Conservation (phyloP, 1,284 basidiomycete genomes). For the Boletus mariae region DNA sequence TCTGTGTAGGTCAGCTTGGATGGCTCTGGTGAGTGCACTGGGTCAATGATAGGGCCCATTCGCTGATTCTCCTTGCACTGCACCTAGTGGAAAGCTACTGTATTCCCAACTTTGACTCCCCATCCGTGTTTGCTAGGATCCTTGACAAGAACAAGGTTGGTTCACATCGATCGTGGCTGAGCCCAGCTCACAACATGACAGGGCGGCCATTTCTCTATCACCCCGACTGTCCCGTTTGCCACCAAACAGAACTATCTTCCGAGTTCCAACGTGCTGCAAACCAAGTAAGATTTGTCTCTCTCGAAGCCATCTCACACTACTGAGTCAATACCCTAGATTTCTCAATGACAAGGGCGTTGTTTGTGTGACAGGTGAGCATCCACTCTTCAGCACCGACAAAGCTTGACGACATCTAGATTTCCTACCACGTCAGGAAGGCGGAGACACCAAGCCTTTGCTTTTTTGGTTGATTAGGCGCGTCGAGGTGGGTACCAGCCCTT, state of each 20-base stretch:
- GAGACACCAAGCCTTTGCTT: constrained; percentile 54
- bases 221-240: constrained; percentile 61
- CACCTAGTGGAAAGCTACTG: constrained; percentile 82
- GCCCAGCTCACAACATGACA: constrained; percentile 28
- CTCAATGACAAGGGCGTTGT: constrained; percentile 80
- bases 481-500: constrained; percentile 45
- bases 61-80: background rate
- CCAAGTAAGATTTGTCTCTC: constrained; percentile 48
- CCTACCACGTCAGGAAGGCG: constrained; percentile 61
- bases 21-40: constrained; percentile 62
- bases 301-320: background rate
- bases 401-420: constrained; percentile 51
- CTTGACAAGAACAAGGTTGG: constrained; percentile 74
- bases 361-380: constrained; percentile 62
- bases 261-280: constrained; percentile 83
- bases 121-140: constrained; percentile 84
- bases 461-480: constrained; percentile 88
- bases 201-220: constrained; percentile 91
- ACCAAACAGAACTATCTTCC: constrained; percentile 87
- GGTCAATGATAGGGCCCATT: background rate
- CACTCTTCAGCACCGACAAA: background rate
- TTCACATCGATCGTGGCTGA: background rate
- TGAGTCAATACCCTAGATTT: constrained; percentile 44
- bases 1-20: constrained; percentile 60
- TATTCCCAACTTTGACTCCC: constrained; percentile 90